Base-by-base conservation (phyloP, 2,329 filamentous ascomycete species). In the Aureobasidium mangrovei region DNA sequence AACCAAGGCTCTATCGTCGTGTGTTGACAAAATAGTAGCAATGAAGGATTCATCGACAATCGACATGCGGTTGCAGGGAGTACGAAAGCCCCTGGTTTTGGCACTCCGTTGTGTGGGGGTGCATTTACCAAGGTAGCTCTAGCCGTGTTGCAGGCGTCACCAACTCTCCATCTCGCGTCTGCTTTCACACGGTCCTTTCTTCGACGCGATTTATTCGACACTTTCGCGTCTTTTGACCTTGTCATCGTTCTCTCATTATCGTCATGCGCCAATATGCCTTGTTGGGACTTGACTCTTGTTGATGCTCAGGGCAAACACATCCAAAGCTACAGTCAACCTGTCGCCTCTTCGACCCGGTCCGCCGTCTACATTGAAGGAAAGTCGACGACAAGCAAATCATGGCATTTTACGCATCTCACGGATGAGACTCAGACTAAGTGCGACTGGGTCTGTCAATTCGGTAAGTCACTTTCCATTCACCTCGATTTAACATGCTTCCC, bases 351-450 rank as follows among this genome's bases (percentile, higher is more conserved):
- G 4, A 42, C 47, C 4, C 38, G 28, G 4, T 4, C 9, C 27
- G n/a, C 49, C 4, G n/a, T 54, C 12, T 46, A 27, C 29, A 38
- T 54, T 7, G 36, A 54, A 10, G 53, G 44, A 35, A n/a, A 46
- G 3, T 7, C 43, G 7, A 6, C 39, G 4, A 2, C 8, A 12
- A 18, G 9, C 7, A 31, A 18, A 12, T 36, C 43, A 8, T 54
- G 43, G 53, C 28, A 26, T 7, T 48, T 54, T 12, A 41, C 29
- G 2, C 18, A 4, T 41, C 27, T 31, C 12, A 29, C 29, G 53
- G 18, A 48, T 24, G 38, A 54, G 28, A 54, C 53, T 10, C 53
- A 54, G 26, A 29, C 24, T 54, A 54, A 39, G 12, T 18, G 29
- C 44, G 42, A 47, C 8, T 54, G 43, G 42, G 26, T 54, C 35